Conservation (phyloP, 2,329 filamentous ascomycete species). For the Blastomyces emzantsi region DNA sequence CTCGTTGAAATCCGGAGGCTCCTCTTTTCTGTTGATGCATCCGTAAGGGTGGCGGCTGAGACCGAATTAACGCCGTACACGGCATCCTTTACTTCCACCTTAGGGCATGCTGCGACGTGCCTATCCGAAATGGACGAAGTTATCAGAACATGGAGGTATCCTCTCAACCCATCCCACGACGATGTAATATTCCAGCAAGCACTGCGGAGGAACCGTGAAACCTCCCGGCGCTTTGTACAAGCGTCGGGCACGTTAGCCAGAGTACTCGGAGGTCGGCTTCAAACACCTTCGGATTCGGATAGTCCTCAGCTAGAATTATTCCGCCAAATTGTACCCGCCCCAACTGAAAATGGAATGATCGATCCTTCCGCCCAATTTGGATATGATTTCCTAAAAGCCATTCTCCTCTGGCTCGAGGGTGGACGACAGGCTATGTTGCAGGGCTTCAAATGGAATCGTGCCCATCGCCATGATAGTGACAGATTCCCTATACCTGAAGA, state of each 20-base stretch:
- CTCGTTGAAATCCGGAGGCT: constrained; percentile 47
- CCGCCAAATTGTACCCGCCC: constrained; percentile 40
- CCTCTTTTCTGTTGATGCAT: constrained; percentile 45
- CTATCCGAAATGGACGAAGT: constrained; percentile 50
- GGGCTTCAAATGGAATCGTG: constrained; percentile 45
- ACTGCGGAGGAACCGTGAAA: constrained; percentile 47
- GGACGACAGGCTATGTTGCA: constrained; percentile 47
- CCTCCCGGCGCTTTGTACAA: constrained; percentile 53
- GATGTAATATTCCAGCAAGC: constrained; percentile 48
- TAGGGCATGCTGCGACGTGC: constrained; percentile 39
- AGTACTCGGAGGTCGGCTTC: constrained; percentile 46
- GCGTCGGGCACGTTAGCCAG: constrained; percentile 50
- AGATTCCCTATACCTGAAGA: constrained; percentile 47
- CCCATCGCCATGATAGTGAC: constrained; percentile 32
- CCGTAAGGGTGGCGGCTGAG: constrained; percentile 25
- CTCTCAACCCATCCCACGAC: constrained; percentile 46
- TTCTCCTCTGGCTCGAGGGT: constrained; percentile 54
- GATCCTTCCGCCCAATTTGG: constrained; percentile 44
- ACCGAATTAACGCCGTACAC: constrained; percentile 26
- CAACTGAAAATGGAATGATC: constrained; percentile 34
- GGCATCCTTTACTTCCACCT: constrained; percentile 33
- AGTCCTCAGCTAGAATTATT: constrained; percentile 39
- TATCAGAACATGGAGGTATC: constrained; percentile 50
- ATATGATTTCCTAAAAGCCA: constrained; percentile 58
- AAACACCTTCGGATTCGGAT: constrained; percentile 34